phyloP scores from a whole-genome alignment of 2,329 filamentous ascomycete species.

The Phoma herbarum region DNA sequence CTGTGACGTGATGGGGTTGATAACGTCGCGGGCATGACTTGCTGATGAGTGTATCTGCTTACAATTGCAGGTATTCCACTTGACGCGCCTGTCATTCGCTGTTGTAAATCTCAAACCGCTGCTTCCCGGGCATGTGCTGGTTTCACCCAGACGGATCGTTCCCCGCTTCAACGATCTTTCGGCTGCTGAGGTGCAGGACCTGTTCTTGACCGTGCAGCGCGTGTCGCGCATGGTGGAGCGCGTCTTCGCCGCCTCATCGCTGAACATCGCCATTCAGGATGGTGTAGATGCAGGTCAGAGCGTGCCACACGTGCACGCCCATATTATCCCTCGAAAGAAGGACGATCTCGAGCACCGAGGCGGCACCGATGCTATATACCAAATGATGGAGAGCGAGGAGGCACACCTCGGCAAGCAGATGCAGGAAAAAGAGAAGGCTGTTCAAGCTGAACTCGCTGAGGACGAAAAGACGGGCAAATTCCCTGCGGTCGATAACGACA shows the following conservation, averaged over 20 bases:
- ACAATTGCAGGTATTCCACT: constrained; percentile 78
- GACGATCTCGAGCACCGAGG: constrained; percentile 66
- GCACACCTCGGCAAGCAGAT: constrained; percentile 81
- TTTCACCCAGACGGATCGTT: constrained; percentile 76
- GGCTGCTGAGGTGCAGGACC: constrained; percentile 76
- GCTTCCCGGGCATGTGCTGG: constrained; percentile 89
- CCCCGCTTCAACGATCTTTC: constrained; percentile 79
- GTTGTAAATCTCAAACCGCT: constrained; percentile 96
- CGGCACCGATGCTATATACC: constrained; percentile 79
- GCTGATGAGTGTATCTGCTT: constrained; percentile 14
- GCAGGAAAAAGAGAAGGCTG: constrained; percentile 64
- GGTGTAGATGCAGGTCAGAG: constrained; percentile 90
- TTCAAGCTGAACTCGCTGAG: constrained; percentile 33
- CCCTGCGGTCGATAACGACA: constrained; percentile 72
- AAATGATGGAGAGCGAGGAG: constrained; percentile 81
- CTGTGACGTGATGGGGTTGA: constrained; percentile 19
- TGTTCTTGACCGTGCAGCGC: constrained; percentile 86
- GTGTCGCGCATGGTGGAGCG: constrained; percentile 78
- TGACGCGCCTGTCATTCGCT: constrained; percentile 80
- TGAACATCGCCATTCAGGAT: constrained; percentile 97
- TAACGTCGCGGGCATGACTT: constrained; percentile 5
- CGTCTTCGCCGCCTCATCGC: constrained; percentile 71
- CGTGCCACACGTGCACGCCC: constrained; percentile 90
- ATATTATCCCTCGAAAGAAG: constrained; percentile 79
- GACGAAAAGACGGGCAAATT: constrained; percentile 63